These are phyloP conservation scores for Clonostachys chloroleuca DNA, from an alignment of 2,329 filamentous ascomycete genomes.

Conservation along the genomic window DNA sequence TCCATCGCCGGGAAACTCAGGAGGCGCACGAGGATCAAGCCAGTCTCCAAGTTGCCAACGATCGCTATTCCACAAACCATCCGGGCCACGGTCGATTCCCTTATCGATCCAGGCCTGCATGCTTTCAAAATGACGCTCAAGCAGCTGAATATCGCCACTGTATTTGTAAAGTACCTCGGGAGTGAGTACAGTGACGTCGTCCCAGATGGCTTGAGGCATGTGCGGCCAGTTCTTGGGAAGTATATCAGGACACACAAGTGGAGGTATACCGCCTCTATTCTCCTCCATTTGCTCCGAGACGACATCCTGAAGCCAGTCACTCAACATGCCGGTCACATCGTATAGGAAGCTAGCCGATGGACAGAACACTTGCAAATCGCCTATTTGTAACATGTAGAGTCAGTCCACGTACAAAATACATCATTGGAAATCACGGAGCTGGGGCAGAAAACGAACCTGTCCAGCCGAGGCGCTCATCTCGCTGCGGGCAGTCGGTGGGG, in stretches of 20 bases:
- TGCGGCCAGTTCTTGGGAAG: not conserved
- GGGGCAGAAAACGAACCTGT: constrained; percentile 31
- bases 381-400: not conserved
- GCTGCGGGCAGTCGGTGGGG: constrained; percentile 53
- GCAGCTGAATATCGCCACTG: constrained; percentile 5
- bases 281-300: not conserved
- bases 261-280: not conserved
- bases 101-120: constrained; percentile 32
- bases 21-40: constrained; percentile 1
- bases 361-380: not conserved
- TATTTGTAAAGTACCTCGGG: not conserved
- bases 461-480: constrained; percentile 51
- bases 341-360: not conserved
- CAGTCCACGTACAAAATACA: constrained; percentile 28
- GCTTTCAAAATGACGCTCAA: constrained; percentile 20
- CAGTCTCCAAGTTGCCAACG: constrained; percentile 21
- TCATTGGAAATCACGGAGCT: constrained; percentile 44
- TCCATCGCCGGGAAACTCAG: not conserved
- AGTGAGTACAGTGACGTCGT: not conserved
- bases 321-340: not conserved
- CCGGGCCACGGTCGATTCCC: constrained; percentile 19
- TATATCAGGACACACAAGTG: not conserved
- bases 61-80: constrained; percentile 30
- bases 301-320: not conserved
- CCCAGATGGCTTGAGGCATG: not conserved